Conservation (phyloP, 768 basidiomycete species). For the Tephrocybe sp. region DNA sequence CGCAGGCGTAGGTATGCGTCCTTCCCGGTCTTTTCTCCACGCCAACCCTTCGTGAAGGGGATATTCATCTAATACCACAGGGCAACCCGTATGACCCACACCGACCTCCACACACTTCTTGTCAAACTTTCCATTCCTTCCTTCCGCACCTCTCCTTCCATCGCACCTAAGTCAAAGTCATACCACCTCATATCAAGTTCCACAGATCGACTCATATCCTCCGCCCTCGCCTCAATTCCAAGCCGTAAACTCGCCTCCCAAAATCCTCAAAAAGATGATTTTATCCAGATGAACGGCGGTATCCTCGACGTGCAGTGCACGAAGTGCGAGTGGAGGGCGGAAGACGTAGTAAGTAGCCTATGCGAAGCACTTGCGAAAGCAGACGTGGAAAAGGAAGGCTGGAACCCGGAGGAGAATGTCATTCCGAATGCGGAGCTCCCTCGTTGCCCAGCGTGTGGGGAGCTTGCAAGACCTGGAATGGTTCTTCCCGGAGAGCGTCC, state of each 20-base stretch:
- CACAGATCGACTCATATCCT: slow-evolving; percentile 35
- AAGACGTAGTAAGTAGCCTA: slow-evolving; percentile 19
- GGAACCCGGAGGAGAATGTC: slow-evolving; percentile 2
- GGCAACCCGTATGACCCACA: slow-evolving; percentile 32
- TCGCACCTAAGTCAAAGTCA: slow-evolving; percentile 8
- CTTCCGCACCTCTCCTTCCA: slow-evolving; percentile 24
- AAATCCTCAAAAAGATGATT: slow-evolving; percentile 2
- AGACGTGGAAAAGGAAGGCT: slow-evolving; percentile 17
- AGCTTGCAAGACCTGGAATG: background rate
- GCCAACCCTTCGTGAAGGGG: background rate
- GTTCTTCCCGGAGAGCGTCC: slow-evolving; percentile 1
- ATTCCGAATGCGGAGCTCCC: slow-evolving; percentile 4
- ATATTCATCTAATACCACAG: slow-evolving; percentile 11
- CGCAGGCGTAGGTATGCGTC: slow-evolving; percentile 24
- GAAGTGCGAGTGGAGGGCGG: slow-evolving; percentile 21
- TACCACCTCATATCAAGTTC: slow-evolving; percentile 39
- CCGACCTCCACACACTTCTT: slow-evolving; percentile 38
- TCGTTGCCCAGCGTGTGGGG: background rate
- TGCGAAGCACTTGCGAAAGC: slow-evolving; percentile 24
- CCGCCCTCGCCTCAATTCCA: slow-evolving; percentile 22
- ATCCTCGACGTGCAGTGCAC: slow-evolving; percentile 32
- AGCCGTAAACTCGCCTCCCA: background rate
- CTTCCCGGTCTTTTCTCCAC: slow-evolving; percentile 3
- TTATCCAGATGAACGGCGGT: slow-evolving; percentile 46
- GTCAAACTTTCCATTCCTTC: slow-evolving; percentile 31